Evolutionary conservation across 1,284 basidiomycete genomes (phyloP), one percentile per base, ranked within the genome.

Genomic region (Cutaneotrichosporon arboriforme): DNA sequence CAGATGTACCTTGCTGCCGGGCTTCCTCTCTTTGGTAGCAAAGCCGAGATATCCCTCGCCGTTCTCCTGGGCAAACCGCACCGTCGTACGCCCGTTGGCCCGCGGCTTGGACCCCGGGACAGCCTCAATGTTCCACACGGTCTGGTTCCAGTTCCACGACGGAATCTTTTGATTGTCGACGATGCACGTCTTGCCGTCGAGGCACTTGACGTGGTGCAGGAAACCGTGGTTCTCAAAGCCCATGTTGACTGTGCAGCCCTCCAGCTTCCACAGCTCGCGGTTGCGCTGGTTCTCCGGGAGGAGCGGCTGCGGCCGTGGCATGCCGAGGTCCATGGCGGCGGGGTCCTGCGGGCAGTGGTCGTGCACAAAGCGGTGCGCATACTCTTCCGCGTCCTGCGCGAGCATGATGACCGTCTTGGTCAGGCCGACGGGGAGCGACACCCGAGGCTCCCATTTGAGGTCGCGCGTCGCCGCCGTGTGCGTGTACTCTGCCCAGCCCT

Each of bases 201-300:
- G 58, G 55, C 72, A 74, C 53, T 73, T 74, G 48, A 75, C 33
- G 54, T 73, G 68, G 49, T 70, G 65, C 14, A 75, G 38, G 46
- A 55, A 69, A 3, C 68, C 70, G 3, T 63, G 57, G 43, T 73
- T 65, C 46, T 68, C 55, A 46, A 73, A 70, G 4, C 61, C 72
- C 22, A 75, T 55, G 47, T 71, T 69, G 43, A 73, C 69, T 8
- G 65, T 64, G 54, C 73, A 75, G 39, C 66, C 65, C 45, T 69
- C 53, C 38, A 75, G 57, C 33, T 65, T 65, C 18, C 58, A 61
- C 23, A 75, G 51, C 42, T 68, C 55, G 34, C 55, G 54, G 53
- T 75, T 75, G 18, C 69, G 61, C 44, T 53, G 43, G 54, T 74
- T 70, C 36, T 66, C 66, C 8, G 57, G 54, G 10, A 50, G 56